Conservation (phyloP, 202 grass and related monocot species). For the Eragrostis tef region DNA sequence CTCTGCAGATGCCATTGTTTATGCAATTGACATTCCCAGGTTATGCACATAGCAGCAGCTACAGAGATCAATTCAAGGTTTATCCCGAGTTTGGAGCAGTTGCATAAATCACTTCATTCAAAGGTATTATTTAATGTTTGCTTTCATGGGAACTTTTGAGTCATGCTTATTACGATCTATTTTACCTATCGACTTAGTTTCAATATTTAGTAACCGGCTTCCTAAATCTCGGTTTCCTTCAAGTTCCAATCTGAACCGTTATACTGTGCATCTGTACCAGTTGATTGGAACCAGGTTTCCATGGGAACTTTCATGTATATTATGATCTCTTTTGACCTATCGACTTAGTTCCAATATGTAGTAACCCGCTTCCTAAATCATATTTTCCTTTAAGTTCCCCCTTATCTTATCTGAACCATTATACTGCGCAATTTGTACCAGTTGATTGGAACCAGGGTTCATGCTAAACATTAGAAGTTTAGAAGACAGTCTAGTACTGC, state of each 20-base stretch:
- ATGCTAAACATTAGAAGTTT: slow-evolving; percentile 1
- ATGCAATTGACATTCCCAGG: slow-evolving; percentile 61
- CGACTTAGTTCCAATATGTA: slow-evolving; percentile 13
- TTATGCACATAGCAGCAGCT: slow-evolving; percentile 98
- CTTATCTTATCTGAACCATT: slow-evolving; percentile 9
- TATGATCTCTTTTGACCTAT: slow-evolving; percentile 31
- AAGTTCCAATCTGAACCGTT: neutral
- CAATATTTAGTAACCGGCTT: slow-evolving; percentile 13
- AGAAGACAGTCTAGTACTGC: neutral
- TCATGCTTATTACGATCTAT: slow-evolving; percentile 21
- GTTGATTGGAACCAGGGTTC: neutral
- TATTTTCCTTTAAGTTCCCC: neutral
- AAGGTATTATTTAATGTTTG: slow-evolving; percentile 59
- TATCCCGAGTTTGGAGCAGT: slow-evolving; percentile 80
- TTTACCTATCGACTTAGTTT: slow-evolving; percentile 15
- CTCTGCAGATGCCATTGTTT: slow-evolving; percentile 37
- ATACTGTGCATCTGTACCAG: too few relatives aligned
- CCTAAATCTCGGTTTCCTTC: neutral
- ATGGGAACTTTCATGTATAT: slow-evolving; percentile 23
- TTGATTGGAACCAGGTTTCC: neutral
- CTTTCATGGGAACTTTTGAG: slow-evolving; percentile 12
- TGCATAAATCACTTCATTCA: slow-evolving; percentile 80
- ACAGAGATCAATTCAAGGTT: slow-evolving; percentile 83
- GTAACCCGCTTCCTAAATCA: neutral
- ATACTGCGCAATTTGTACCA: neutral